phyloP scores from a whole-genome alignment of 1,284 basidiomycete species.

The Coniferiporia sulphurascens region DNA sequence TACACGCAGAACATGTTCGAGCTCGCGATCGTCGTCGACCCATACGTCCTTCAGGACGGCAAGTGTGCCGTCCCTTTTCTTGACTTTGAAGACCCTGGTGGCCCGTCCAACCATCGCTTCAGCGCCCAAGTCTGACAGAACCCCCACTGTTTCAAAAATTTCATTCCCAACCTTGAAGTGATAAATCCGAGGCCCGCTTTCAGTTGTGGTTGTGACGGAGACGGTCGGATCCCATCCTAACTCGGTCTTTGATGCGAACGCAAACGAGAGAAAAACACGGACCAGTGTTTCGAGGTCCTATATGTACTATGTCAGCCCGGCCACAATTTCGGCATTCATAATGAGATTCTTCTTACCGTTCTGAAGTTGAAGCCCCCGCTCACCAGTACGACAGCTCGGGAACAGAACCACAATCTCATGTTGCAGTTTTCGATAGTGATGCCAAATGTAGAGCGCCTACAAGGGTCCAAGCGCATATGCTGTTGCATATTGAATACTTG shows the following conservation, averaged over 20 bases:
- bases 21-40: background rate
- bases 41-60: no score
- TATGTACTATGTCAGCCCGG: background rate
- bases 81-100: background rate
- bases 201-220: background rate
- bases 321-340: background rate
- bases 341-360: background rate
- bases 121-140: background rate
- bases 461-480: constrained; percentile 17
- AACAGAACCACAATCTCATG: background rate
- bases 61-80: background rate
- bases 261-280: background rate
- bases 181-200: background rate
- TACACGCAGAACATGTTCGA: background rate
- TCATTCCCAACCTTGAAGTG: no score
- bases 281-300: background rate
- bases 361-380: background rate
- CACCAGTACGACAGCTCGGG: background rate
- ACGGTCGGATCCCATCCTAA: background rate
- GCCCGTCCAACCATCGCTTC: background rate
- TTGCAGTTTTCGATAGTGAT: constrained; percentile 17
- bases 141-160: background rate
- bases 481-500: constrained; percentile 18
- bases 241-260: background rate
- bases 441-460: constrained; percentile 19